Base-by-base conservation (phyloP, 169 alveolate genomes). In the Plasmodium fragile region DNA sequence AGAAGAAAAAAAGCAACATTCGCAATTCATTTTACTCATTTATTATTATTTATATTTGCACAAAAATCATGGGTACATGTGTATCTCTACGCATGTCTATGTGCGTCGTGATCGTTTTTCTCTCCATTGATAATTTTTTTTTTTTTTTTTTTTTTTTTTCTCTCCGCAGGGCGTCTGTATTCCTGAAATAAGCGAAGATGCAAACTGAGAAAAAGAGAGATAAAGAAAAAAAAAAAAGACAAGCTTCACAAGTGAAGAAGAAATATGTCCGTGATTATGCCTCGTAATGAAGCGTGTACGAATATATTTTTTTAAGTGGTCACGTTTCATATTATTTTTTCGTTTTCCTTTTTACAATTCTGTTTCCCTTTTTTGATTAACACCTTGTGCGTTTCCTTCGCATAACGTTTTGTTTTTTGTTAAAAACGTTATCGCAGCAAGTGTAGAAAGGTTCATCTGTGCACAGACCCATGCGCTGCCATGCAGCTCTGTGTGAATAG, bases 161-260 rank as follows among this genome's bases (percentile, higher is more conserved):
- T 85, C 45, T 11, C 32, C 52, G 28, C 52, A 90, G 94, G 94
- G 94, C 2, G 94, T 90, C 41, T 90, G 94, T 25, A 18, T 90
- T 25, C 90, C 83, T 25, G 84, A 90, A 80, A 90, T 73, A 90
- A 69, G 55, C 78, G 92, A 80, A 25, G 55, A 59, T 45, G 73
- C 28, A 18, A 28, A 69, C 8, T 32, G 36, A 41, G 45, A 28
- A 79, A 25, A 39, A 78, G 45, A 39, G 18, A 28, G 4, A 79
- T 11, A 79, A 16, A 41, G 34, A 79, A 49, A 73, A 32, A 41
- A 73, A 84, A 72, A 71, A 71, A 73, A 84, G 77, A 71, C 73
- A 75, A 73, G 71, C 4, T 49, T 45, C 18, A 45, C 36, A 82
- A 69, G 16, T 65, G 70, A 25, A 69, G 75, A 18, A 65, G 36